A percentile compares a stretch with the other conserved stretches of the same genome.
Conservation (phyloP, 495 filamentous ascomycete species). For the Rusavskia elegans region DNA sequence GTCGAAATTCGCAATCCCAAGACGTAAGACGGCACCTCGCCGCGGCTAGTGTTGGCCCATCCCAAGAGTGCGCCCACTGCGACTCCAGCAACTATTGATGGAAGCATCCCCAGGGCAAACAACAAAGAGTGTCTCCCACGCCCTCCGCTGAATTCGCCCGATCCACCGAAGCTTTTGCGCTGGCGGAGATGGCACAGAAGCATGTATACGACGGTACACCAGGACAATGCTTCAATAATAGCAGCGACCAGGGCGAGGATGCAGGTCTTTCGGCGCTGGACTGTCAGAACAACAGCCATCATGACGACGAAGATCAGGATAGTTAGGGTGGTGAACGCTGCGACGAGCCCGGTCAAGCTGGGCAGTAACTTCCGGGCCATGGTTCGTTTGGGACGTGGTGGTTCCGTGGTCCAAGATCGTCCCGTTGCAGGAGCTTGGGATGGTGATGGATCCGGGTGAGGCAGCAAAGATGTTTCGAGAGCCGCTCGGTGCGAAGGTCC, state of each 20-base stretch:
- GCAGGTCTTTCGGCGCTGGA: slow-evolving; percentile 1
- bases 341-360: slow-evolving; percentile 11
- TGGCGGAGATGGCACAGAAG: slow-evolving; percentile 7
- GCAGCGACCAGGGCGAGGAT: slow-evolving; percentile 16
- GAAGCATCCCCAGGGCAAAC: slow-evolving; percentile 7
- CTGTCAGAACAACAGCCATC: slow-evolving; percentile 13
- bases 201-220: slow-evolving; percentile 2
- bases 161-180: slow-evolving; percentile 3
- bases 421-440: neutral
- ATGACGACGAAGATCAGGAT: slow-evolving; percentile 17
- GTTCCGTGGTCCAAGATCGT: neutral
- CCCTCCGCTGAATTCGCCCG: slow-evolving; percentile 11
- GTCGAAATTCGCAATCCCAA: slow-evolving; percentile 2
- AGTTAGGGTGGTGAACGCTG: slow-evolving; percentile 11
- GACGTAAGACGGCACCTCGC: slow-evolving; percentile 4
- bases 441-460: neutral
- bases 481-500: neutral
- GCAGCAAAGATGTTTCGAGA: neutral
- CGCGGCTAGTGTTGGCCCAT: slow-evolving; percentile 10
- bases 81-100: slow-evolving; percentile 3
- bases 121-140: slow-evolving; percentile 9
- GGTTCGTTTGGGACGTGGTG: neutral
- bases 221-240: slow-evolving; percentile 8
- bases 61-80: slow-evolving; percentile 12
- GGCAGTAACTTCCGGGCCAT: slow-evolving; percentile 7